phyloP scores from a whole-genome alignment of 805 yeast genomes.

The Nakazawaea anatomiae region DNA sequence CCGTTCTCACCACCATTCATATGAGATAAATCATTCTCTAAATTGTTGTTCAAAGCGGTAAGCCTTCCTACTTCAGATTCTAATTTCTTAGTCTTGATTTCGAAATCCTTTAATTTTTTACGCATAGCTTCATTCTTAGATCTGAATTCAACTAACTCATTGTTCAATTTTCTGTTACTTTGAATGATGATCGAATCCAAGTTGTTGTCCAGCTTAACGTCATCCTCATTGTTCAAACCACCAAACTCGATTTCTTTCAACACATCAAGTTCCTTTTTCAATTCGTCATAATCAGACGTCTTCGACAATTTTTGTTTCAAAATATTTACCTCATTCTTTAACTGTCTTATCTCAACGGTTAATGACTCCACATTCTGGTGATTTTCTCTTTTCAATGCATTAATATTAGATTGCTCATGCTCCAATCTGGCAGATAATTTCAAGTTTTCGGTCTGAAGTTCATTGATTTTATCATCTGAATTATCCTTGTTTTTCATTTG shows the following conservation, averaged over 20 bases:
- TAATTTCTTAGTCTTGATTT: constrained; percentile 27
- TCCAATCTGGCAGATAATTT: constrained; percentile 53
- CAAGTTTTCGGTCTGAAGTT: constrained; percentile 66
- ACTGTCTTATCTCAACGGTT: constrained; percentile 40
- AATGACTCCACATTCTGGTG: constrained; percentile 28
- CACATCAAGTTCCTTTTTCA: constrained; percentile 70
- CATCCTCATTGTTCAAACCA: constrained; percentile 23
- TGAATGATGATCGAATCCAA: constrained; percentile 59
- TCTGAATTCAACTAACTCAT: constrained; percentile 63
- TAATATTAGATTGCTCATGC: constrained; percentile 32
- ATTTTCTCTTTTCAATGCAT: constrained; percentile 18
- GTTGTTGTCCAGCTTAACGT: constrained; percentile 23
- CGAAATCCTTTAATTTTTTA: constrained; percentile 34
- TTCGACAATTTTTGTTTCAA: constrained; percentile 44
- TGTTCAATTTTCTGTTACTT: constrained; percentile 67
- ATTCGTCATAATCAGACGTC: constrained; percentile 70
- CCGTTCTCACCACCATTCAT: constrained; percentile 33
- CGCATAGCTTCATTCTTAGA: constrained; percentile 46
- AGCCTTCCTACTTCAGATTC: constrained; percentile 34
- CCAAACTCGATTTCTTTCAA: constrained; percentile 76
- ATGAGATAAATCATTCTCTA: constrained; percentile 70
- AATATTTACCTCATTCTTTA: constrained; percentile 41
- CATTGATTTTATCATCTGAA: constrained; percentile 40
- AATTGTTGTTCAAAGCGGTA: constrained; percentile 43
- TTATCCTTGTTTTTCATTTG: constrained; percentile 41